Evolutionary conservation across 2,329 filamentous ascomycete species (phyloP).

Genomic region (Epichloe gansuensis): DNA sequence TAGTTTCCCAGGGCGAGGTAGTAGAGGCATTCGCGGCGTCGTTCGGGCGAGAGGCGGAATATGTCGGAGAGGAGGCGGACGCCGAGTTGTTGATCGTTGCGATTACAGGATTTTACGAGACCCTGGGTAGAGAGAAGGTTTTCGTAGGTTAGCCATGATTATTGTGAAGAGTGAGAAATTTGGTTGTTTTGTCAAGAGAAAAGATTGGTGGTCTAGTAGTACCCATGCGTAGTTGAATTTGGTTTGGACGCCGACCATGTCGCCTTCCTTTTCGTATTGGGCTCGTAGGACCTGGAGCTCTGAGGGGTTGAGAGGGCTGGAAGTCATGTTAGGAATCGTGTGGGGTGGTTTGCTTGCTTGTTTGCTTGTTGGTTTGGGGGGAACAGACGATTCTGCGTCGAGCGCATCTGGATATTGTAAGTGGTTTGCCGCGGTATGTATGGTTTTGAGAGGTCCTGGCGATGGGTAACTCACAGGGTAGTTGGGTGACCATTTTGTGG

Average conservation of each 20-base stretch:
- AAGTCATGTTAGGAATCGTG: not conserved
- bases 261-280: constrained; percentile 95
- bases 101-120: constrained; percentile 80
- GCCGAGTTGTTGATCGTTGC: constrained; percentile 84
- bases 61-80: constrained; percentile 92
- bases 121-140: constrained; percentile 41
- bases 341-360: not conserved
- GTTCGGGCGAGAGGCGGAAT: constrained; percentile 85
- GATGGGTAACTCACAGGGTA: constrained; percentile 30
- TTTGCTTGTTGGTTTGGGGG: not conserved
- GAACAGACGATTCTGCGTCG: constrained; percentile 82
- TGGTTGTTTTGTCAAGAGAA: not conserved
- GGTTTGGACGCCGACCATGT: constrained; percentile 92
- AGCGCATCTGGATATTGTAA: constrained; percentile 60
- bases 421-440: not conserved
- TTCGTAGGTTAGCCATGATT: not conserved
- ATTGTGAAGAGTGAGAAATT: not conserved
- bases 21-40: constrained; percentile 93
- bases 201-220: constrained; percentile 12
- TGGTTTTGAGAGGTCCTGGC: not conserved
- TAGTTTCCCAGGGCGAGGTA: constrained; percentile 96
- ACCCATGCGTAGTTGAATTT: constrained; percentile 99
- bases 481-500: constrained; percentile 32
- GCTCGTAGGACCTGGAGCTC: constrained; percentile 86
- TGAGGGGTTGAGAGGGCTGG: constrained; percentile 74